A percentile compares a stretch with the other conserved stretches of the same genome.
These are phyloP conservation scores for Calvatia gigantea DNA, from an alignment of 768 basidiomycete species.

Conservation along the genomic window DNA sequence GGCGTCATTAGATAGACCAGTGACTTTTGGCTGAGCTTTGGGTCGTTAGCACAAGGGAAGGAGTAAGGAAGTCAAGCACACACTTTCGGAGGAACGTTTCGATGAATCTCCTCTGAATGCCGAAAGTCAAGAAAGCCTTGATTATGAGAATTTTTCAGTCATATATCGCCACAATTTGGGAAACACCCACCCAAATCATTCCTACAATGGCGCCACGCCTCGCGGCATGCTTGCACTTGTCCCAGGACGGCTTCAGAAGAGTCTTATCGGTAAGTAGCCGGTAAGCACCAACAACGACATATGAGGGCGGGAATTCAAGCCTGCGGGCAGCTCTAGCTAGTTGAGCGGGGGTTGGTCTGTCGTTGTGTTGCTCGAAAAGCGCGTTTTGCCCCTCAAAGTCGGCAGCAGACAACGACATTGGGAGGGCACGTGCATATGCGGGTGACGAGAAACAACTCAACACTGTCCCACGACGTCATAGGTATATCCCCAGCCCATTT, in stretches of 20 bases:
- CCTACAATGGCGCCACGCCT: conserved; percentile 69
- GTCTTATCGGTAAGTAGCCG: conserved; percentile 70
- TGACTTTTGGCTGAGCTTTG: conserved; percentile 58
- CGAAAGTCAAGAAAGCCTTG: conserved; percentile 70
- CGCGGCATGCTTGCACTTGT: conserved; percentile 80
- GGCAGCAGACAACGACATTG: conserved; percentile 1
- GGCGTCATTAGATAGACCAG: conserved; percentile 58
- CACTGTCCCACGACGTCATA: background rate
- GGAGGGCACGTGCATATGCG: background rate
- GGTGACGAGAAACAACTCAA: background rate
- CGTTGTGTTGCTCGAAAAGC: conserved; percentile 22
- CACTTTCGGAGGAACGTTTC: conserved; percentile 62
- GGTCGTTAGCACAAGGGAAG: background rate
- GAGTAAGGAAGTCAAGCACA: conserved; percentile 13
- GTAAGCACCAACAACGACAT: conserved; percentile 83
- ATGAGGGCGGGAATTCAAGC: conserved; percentile 77
- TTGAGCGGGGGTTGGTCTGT: conserved; percentile 31
- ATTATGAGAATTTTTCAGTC: background rate
- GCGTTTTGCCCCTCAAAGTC: conserved; percentile 29
- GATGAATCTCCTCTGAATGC: conserved; percentile 68
- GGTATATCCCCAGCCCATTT: background rate
- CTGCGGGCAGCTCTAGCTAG: conserved; percentile 55
- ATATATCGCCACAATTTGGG: background rate
- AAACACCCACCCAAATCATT: conserved; percentile 55
- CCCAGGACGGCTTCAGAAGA: conserved; percentile 74